Evolutionary conservation across 805 yeast genomes (phyloP), one percentile per base, ranked within the genome.

Genomic region (Hemisphaericaspora nanyangensis): DNA sequence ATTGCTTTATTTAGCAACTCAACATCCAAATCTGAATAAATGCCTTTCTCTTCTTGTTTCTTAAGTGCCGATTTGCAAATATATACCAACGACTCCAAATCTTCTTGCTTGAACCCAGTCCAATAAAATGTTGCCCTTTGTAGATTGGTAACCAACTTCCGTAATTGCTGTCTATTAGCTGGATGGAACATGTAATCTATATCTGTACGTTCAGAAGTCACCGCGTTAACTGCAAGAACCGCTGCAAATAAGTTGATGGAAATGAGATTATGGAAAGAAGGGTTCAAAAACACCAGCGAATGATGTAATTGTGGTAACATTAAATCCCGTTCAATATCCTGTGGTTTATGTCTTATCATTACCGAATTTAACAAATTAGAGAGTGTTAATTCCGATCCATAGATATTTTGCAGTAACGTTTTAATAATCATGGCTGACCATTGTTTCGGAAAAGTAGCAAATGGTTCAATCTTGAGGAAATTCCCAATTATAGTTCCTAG

Each of bases 171-270:
- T 30, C 77, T 62, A 48, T 80, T 81, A 0, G 72, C 56, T 0
- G 79, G 74, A 62, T 82, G 82, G 51, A 82, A 82, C 86, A 82
- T 80, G 55, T 79, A 82, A 55, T 82, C 89, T 17, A 70, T 65
- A 46, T 76, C 90, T 4, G 65, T 70, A 35, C 88, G 58, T 51
- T 82, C 87, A 0, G 88, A 81, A 5, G 87, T 77, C 3, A 82
- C 83, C 0, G 89, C 86, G 62, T 82, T 82, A 3, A 80, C 78
- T 1, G 87, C 85, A 32, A 82, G 60, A 1, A 82, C 85, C 0
- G 86, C 77, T 6, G 77, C 73, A 51, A 82, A 82, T 7, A 82
- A 58, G 51, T 82, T 82, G 15, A 82, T 66, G 0, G 87, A 73
- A 8, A 82, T 45, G 48, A 68, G 76, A 51, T 82, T 82, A 45